Base-by-base conservation (phyloP, 345 rosid genomes). In the Syzygium grande region DNA sequence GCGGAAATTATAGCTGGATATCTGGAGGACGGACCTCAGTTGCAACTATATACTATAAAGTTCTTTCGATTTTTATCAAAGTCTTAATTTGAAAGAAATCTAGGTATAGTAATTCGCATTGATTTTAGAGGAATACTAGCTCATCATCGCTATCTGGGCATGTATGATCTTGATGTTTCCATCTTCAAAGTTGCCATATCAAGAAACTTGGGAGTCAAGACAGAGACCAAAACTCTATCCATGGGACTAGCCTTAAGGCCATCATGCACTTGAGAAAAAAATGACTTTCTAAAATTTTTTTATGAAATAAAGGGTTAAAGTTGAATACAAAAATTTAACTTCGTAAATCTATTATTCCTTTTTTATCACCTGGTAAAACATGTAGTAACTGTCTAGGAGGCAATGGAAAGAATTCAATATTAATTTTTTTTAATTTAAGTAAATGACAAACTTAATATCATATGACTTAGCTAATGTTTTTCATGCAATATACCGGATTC, bases 191-290 rank as follows among this genome's bases (percentile, higher is more conserved):
- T 73, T 73, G 83, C 83, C 83, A 9, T 38, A 11, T 0, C 83
- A 38, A 38, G 25, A 73, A 19, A 73, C 83, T 73, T 73, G 83
- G 15, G 83, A 73, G 80, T 17, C 80, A 73, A 73, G 80, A 73
- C 80, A 21, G 19, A 46, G 14, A 5, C 1, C 49, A 6, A 10
- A 73, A 43, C 49, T 34, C 5, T 73, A 5, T 34, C 80, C 3
- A 6, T 13, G 13, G 17, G 13, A 15, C 34, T 61, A n/a, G 0
- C 34, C 34, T 0, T 19, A 3, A 5, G 46, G 46, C 46, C 46
- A 43, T 43, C 3, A 73, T 19, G 80, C 49, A 2, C 43, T 13
- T 38, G 80, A 38, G 13, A 6, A 13, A 61, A 12, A 61, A 61
- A 6, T 7, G 46, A 43, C 46, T 43, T 43, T 43, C 5, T 43